These are phyloP conservation scores for Micromonas commoda DNA, from an alignment of 139 green algal genomes.

Conservation along the genomic window DNA sequence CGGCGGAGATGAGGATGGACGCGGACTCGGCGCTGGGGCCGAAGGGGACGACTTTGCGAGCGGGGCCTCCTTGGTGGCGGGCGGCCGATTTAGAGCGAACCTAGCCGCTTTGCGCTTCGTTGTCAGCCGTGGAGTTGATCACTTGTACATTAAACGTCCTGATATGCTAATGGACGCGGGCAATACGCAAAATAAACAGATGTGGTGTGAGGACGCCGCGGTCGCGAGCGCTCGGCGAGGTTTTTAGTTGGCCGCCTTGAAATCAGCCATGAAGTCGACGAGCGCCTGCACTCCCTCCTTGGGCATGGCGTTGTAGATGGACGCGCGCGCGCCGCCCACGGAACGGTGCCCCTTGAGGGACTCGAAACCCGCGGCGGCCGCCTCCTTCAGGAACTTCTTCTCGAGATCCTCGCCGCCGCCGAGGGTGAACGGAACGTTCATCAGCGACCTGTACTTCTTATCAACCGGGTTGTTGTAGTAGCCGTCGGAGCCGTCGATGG, in stretches of 20 bases:
- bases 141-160: no score
- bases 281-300: constrained; percentile 76
- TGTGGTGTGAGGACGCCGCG: neutral
- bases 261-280: constrained; percentile 85
- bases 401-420: constrained; percentile 65
- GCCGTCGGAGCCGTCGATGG: constrained; percentile 69
- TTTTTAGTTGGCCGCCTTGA: constrained; percentile 53
- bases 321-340: constrained; percentile 95
- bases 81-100: neutral
- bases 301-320: constrained; percentile 99
- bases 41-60: constrained; percentile 36
- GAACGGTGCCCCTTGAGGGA: constrained; percentile 86
- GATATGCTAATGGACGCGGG: no score
- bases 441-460: constrained; percentile 68
- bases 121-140: no score
- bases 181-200: neutral
- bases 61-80: neutral
- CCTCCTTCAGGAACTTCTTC: constrained; percentile 66
- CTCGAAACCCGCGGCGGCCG: constrained; percentile 40
- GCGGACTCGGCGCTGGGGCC: neutral
- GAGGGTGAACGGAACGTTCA: constrained; percentile 99
- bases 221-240: neutral
- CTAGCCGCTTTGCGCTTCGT: no score
- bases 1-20: neutral
- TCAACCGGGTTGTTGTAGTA: constrained; percentile 89